Base-by-base conservation (phyloP, 1,284 basidiomycete species). In the Rhizoctonia solani region DNA sequence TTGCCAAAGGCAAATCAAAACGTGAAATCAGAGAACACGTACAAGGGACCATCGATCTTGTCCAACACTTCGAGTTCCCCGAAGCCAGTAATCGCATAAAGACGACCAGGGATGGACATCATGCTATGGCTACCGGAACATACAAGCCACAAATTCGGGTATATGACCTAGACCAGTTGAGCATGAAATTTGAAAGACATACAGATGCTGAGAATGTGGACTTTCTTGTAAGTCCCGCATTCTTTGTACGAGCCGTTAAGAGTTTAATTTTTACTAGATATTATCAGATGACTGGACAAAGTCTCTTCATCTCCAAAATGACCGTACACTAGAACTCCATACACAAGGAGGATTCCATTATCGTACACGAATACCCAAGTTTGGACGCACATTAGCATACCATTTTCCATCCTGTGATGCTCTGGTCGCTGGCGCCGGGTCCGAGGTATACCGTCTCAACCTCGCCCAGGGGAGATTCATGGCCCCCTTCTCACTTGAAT, bases 251-350 rank as follows among this genome's bases (percentile, higher is more conserved):
- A 27, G 30, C 53, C 27, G n/a, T 11, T 65, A 54, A 63, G 47
- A 29, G 39, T 56, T 67, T 52, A n/a, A 44, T 61, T 55, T 58
- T 42, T 47, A 66, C 11, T 76, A 97, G 95, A 90, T 95, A 74
- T 83, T 99, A 9, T 98, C 95, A 0, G 90, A 94, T 75, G 97
- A 99, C 81, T 99, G 97, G 97, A 99, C 96, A 16, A 99, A 99
- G 78, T 90, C 91, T n/a, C 83, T 98, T 68, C 95, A 97, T 75
- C 84, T 99, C 0, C 97, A 99, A 83, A 88, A 90, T 54, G 95
- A 99, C 79, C 88, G 97, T n/a, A 92, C 93, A 4, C 78, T 99
- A 58, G 93, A 95, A 75, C 82, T 99, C 3, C 97, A 99, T 76
- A 95, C 93, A 0, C 97, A 99, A 78, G 87, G 91, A 47, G 94